phyloP scores from a whole-genome alignment of 805 yeast genomes.

The Wickerhamomyces bisporus region DNA sequence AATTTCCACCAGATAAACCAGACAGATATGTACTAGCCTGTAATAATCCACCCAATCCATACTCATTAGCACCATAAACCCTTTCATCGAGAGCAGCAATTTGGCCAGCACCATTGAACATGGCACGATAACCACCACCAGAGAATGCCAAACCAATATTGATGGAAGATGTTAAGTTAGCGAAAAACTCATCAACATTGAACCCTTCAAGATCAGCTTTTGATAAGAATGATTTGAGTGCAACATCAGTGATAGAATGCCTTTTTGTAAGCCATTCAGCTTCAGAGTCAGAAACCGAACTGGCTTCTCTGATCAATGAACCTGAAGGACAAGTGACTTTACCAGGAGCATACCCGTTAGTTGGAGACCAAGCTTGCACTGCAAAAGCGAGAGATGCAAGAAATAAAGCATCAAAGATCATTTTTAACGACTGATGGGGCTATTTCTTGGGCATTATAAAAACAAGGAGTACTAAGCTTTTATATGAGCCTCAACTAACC shows the following conservation, averaged over 20 bases:
- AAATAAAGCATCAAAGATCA: too few relatives aligned
- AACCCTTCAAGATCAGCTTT: conserved; percentile 38
- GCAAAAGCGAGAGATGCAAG: too few relatives aligned
- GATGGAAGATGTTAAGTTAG: conserved; percentile 31
- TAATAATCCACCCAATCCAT: conserved; percentile 66
- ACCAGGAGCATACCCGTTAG: conserved; percentile 59
- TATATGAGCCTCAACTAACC: too few relatives aligned
- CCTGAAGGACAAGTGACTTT: conserved; percentile 45
- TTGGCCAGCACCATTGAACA: conserved; percentile 81
- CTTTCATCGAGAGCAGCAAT: conserved; percentile 72
- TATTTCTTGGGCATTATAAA: too few relatives aligned
- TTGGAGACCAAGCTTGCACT: conserved; percentile 57
- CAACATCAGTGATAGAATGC: conserved; percentile 24
- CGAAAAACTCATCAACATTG: conserved; percentile 36
- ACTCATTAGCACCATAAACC: conserved; percentile 47
- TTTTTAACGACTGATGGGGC: not conserved
- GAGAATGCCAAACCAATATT: conserved; percentile 59
- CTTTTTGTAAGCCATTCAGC: conserved; percentile 44
- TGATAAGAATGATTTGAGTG: conserved; percentile 34
- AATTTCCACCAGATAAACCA: conserved; percentile 80
- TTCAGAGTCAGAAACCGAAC: conserved; percentile 41
- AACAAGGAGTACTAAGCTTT: too few relatives aligned
- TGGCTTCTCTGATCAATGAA: conserved; percentile 41
- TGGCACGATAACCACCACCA: conserved; percentile 90
- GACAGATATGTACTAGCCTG: conserved; percentile 65